Percentiles rank a stretch among this genome's conserved stretches.
phyloP scores from a whole-genome alignment of 768 basidiomycete species.

The Rhodotorula babjevae region DNA sequence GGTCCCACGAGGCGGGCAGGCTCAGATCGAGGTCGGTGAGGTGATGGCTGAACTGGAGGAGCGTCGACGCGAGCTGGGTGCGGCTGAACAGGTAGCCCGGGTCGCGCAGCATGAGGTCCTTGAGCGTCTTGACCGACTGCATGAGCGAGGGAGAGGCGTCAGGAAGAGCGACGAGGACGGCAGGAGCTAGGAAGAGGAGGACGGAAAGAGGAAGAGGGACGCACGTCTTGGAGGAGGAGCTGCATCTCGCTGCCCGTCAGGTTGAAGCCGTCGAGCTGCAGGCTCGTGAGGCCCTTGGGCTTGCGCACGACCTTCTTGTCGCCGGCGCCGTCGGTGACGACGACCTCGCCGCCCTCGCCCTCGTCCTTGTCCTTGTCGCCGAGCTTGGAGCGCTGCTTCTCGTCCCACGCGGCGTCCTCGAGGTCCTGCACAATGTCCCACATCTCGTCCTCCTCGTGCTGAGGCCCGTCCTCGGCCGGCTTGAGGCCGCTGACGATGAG shows the following conservation, averaged over 20 bases:
- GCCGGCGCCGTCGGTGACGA: neutral
- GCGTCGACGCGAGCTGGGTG: neutral
- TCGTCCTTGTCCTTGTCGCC: neutral
- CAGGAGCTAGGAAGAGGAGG: no score
- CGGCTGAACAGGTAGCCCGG: constrained; percentile 7
- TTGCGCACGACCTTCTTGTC: neutral
- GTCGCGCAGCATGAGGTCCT: neutral
- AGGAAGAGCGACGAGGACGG: neutral
- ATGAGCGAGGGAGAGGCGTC: neutral
- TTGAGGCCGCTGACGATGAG: constrained; percentile 6
- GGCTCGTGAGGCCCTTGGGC: constrained; percentile 4
- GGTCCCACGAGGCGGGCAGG: constrained; percentile 6
- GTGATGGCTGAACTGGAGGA: constrained; percentile 20
- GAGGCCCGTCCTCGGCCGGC: constrained; percentile 2
- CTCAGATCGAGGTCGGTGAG: constrained; percentile 21
- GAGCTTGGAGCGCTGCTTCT: neutral
- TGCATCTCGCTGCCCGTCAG: neutral
- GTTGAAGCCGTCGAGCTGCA: constrained; percentile 10
- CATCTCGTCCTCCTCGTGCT: constrained; percentile 22
- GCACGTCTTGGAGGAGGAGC: constrained; percentile 19
- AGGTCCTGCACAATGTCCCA: constrained; percentile 2
- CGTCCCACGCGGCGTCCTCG: neutral
- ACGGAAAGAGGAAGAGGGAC: neutral
- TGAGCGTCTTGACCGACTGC: constrained; percentile 24
- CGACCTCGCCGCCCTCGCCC: neutral